Conservation (phyloP, 2,329 filamentous ascomycete species). For the Ophiostoma angusticollis region DNA sequence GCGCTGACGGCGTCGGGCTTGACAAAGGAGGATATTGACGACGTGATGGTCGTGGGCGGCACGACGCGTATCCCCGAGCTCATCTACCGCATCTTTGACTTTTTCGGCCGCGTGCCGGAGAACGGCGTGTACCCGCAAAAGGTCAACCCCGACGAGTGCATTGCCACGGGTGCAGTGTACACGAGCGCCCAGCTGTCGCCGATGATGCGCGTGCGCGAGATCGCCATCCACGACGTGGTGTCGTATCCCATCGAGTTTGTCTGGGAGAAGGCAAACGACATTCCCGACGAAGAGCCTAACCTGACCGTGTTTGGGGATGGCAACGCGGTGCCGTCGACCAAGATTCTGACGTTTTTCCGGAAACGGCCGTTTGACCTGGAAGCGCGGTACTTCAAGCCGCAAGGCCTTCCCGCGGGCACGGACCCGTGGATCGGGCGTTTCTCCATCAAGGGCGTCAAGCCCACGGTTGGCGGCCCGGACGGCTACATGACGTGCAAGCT, state of each 20-base stretch:
- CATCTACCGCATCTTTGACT: constrained; percentile 78
- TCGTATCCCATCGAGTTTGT: constrained; percentile 97
- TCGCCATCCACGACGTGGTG: constrained; percentile 93
- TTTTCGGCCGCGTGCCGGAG: no score
- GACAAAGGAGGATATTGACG: constrained; percentile 81
- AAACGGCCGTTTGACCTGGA: constrained; percentile 96
- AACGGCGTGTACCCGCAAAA: no score
- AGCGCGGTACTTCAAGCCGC: constrained; percentile 81
- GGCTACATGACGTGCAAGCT: constrained; percentile 99
- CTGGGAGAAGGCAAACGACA: constrained; percentile 97
- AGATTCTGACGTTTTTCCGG: constrained; percentile 98
- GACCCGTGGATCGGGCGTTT: constrained; percentile 96
- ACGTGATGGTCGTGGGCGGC: constrained; percentile 86
- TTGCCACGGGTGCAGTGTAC: constrained; percentile 91
- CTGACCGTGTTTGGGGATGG: constrained; percentile 95
- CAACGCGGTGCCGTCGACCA: constrained; percentile 93
- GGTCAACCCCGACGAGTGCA: constrained; percentile 95
- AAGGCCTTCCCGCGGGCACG: constrained; percentile 73
- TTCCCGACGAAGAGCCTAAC: constrained; percentile 95
- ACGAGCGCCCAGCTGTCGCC: constrained; percentile 95
- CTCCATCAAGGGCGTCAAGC: constrained; percentile 95
- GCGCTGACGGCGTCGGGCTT: constrained; percentile 90
- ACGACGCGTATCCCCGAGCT: constrained; percentile 86
- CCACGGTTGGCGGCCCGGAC: constrained; percentile 60
- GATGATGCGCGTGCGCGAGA: constrained; percentile 96